Evolutionary conservation across 2,329 filamentous ascomycete genomes (phyloP).

Genomic region (Stachybotrys elegans): DNA sequence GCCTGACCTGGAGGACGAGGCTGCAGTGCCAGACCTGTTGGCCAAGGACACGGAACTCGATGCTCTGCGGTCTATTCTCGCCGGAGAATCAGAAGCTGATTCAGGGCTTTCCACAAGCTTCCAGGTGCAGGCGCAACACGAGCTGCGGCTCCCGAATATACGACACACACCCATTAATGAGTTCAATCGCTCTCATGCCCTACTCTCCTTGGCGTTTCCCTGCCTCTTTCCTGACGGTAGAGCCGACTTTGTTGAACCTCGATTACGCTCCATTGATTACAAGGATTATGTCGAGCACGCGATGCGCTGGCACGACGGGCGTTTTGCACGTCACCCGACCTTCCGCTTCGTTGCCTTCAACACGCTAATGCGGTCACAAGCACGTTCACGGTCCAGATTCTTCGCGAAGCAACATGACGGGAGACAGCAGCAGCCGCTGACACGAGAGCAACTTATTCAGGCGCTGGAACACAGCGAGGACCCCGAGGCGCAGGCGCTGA

Average conservation of each 20-base stretch:
- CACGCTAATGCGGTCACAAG: conserved; percentile 5
- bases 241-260: conserved; percentile 6
- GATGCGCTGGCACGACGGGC: conserved; percentile 4
- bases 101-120: neutral
- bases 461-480: conserved; percentile 3
- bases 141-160: conserved; percentile 5
- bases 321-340: conserved; percentile 3
- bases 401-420: conserved; percentile 6
- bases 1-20: conserved; percentile 4
- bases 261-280: conserved; percentile 2
- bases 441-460: conserved; percentile 3
- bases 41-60: conserved; percentile 7
- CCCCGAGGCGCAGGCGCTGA: conserved; percentile 4
- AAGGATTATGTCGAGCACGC: conserved; percentile 3
- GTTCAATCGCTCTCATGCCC: conserved; percentile 8
- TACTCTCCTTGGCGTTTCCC: conserved; percentile 9
- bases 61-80: conserved; percentile 5
- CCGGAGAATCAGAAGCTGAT: conserved; percentile 3
- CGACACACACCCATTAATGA: conserved; percentile 4
- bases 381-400: neutral
- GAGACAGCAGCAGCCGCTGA: neutral
- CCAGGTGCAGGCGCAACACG: conserved; percentile 1
- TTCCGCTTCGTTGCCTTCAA: conserved; percentile 7
- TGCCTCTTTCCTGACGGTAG: conserved; percentile 5
- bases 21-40: conserved; percentile 8